These are phyloP conservation scores for Allium cepa DNA, from an alignment of 106 monocot genomes.

Conservation along the genomic window DNA sequence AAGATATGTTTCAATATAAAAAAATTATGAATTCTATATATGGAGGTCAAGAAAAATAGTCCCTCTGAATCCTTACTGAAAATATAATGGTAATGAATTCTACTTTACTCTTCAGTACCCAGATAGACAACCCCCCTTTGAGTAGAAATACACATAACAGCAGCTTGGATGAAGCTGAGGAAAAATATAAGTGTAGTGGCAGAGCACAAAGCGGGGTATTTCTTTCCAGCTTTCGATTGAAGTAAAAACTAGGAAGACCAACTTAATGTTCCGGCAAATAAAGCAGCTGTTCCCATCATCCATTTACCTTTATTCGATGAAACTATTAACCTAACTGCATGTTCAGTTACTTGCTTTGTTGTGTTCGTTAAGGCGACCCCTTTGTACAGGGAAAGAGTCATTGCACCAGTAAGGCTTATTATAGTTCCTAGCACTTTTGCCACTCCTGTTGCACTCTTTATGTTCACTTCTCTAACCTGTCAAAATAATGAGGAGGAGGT, in stretches of 20 bases:
- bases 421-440: conserved; percentile 50
- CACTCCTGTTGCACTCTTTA: conserved; percentile 37
- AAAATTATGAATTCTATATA: too few relatives aligned
- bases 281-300: conserved; percentile 36
- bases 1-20: too few relatives aligned
- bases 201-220: conserved; percentile 61
- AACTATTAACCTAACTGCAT: background rate
- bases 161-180: conserved; percentile 55
- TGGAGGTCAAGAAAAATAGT: too few relatives aligned
- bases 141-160: conserved; percentile 24
- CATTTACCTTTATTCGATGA: conserved; percentile 13
- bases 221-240: conserved; percentile 42
- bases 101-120: conserved; percentile 36
- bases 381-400: conserved; percentile 57
- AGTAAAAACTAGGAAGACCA: conserved; percentile 71
- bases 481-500: background rate
- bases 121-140: conserved; percentile 31
- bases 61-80: conserved; percentile 34
- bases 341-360: background rate
- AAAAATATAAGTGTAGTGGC: conserved; percentile 54
- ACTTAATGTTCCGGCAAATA: conserved; percentile 27
- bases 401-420: conserved; percentile 37
- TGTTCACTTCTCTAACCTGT: conserved; percentile 55
- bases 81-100: conserved; percentile 43
- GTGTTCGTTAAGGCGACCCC: conserved; percentile 42